Percentiles rank a stretch among this genome's conserved stretches.
phyloP scores from a whole-genome alignment of 2,329 filamentous ascomycete species.

The Colletotrichum orbiculare region DNA sequence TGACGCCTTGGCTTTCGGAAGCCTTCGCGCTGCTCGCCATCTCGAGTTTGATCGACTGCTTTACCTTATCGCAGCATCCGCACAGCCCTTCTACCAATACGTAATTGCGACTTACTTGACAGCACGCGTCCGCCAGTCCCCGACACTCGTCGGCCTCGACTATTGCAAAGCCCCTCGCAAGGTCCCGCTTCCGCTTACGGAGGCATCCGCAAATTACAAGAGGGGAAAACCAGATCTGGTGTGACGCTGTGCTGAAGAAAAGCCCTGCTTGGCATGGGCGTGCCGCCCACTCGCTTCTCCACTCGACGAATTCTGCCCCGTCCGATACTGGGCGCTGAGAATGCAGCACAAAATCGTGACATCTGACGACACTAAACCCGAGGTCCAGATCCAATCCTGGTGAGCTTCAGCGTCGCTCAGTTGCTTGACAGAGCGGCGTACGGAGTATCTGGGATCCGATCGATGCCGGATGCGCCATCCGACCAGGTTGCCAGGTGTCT shows the following conservation, averaged over 20 bases:
- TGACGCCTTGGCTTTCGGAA: conserved; percentile 25
- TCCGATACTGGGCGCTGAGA: conserved; percentile 7
- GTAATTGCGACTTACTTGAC: neutral
- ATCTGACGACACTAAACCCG: too few relatives aligned
- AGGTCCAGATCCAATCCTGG: too few relatives aligned
- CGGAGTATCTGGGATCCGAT: conserved; percentile 16
- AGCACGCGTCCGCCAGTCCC: conserved; percentile 5
- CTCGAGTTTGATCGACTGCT: conserved; percentile 23
- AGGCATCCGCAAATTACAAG: conserved; percentile 7
- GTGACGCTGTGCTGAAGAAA: conserved; percentile 34
- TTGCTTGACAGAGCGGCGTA: conserved; percentile 13
- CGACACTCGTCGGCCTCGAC: conserved; percentile 7
- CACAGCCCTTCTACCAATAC: neutral
- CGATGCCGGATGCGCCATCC: conserved; percentile 27
- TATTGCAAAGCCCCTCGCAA: conserved; percentile 5
- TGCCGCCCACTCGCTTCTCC: conserved; percentile 7
- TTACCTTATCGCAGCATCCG: conserved; percentile 22
- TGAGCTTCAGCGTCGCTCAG: neutral
- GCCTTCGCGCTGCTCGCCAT: conserved; percentile 14
- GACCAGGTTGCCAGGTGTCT: conserved; percentile 32
- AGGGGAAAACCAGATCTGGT: conserved; percentile 21
- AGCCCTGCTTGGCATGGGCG: conserved; percentile 16
- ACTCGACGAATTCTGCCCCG: conserved; percentile 2
- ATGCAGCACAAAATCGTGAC: neutral
- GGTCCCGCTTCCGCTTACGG: conserved; percentile 15